Conservation (phyloP, 1,139 yeast species). For the Saccharomyces hybrid region DNA sequence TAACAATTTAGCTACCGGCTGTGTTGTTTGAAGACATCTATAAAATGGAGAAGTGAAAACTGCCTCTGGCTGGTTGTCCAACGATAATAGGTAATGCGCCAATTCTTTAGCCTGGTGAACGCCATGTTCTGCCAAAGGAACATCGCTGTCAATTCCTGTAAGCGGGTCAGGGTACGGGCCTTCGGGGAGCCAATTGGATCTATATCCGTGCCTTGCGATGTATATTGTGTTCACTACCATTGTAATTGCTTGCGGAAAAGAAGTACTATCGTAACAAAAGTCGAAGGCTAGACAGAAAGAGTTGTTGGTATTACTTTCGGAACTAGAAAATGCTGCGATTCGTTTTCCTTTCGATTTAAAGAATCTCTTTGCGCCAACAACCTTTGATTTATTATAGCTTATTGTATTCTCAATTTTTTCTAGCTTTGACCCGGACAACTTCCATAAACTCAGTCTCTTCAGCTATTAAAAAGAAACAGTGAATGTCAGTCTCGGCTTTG, state of each 20-base stretch:
- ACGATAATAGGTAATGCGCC: slow-evolving; percentile 42
- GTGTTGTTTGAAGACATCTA: slow-evolving; percentile 77
- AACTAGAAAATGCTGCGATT: background rate
- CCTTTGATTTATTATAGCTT: background rate
- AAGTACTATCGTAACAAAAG: background rate
- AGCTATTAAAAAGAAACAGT: background rate
- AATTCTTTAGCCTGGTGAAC: slow-evolving; percentile 70
- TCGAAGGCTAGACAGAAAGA: background rate
- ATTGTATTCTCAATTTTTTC: background rate
- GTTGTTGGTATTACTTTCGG: background rate
- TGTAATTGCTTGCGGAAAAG: background rate
- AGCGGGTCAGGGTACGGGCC: slow-evolving; percentile 65
- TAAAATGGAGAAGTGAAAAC: slow-evolving; percentile 79
- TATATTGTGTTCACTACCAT: slow-evolving; percentile 35
- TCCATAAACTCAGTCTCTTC: background rate
- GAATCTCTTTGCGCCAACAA: background rate
- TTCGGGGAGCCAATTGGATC: slow-evolving; percentile 75
- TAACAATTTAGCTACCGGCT: slow-evolving; percentile 53
- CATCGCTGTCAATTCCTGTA: slow-evolving; percentile 77
- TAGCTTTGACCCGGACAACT: background rate
- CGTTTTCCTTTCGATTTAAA: background rate
- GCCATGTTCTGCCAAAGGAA: slow-evolving; percentile 73
- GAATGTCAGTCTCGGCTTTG: background rate
- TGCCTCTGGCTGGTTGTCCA: slow-evolving; percentile 51
- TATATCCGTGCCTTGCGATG: slow-evolving; percentile 58